These are phyloP conservation scores for Nemania bipapillata DNA, from an alignment of 2,329 filamentous ascomycete genomes.

Conservation along the genomic window DNA sequence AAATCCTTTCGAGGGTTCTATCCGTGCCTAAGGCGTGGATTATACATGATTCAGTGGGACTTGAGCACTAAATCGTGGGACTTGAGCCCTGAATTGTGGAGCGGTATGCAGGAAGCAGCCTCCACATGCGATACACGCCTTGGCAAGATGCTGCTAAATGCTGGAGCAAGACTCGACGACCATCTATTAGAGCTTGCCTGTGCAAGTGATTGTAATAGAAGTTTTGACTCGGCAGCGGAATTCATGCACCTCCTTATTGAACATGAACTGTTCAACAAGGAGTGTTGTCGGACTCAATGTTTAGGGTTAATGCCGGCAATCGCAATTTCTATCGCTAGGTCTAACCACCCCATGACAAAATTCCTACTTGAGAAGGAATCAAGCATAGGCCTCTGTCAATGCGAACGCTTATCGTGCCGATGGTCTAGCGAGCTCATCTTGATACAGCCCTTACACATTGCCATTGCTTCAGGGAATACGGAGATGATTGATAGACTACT, in stretches of 20 bases:
- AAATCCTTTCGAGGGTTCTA: not conserved
- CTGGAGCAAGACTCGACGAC: not conserved
- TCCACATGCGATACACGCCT: slow-evolving; percentile 3
- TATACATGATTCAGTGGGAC: not conserved
- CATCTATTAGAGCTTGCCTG: not conserved
- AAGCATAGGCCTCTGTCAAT: too few relatives aligned
- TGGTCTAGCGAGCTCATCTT: too few relatives aligned
- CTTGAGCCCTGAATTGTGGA: not conserved
- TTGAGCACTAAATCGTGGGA: too few relatives aligned
- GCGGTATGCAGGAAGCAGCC: slow-evolving; percentile 10
- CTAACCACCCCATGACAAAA: not conserved
- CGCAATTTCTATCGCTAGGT: not conserved
- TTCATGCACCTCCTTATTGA: slow-evolving; percentile 1
- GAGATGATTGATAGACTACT: not conserved
- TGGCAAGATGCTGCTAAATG: slow-evolving; percentile 1
- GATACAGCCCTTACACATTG: not conserved
- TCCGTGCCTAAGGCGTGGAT: not conserved
- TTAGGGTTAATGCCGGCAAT: not conserved
- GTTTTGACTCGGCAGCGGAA: not conserved
- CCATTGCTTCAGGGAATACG: not conserved
- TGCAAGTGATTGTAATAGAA: not conserved
- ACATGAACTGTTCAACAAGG: not conserved
- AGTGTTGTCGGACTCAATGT: not conserved
- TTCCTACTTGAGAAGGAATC: not conserved
- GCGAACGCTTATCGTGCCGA: too few relatives aligned